A percentile compares a stretch with the other conserved stretches of the same genome.
These are phyloP conservation scores for Hericium rajendrae DNA, from an alignment of 768 basidiomycete genomes.

Conservation along the genomic window DNA sequence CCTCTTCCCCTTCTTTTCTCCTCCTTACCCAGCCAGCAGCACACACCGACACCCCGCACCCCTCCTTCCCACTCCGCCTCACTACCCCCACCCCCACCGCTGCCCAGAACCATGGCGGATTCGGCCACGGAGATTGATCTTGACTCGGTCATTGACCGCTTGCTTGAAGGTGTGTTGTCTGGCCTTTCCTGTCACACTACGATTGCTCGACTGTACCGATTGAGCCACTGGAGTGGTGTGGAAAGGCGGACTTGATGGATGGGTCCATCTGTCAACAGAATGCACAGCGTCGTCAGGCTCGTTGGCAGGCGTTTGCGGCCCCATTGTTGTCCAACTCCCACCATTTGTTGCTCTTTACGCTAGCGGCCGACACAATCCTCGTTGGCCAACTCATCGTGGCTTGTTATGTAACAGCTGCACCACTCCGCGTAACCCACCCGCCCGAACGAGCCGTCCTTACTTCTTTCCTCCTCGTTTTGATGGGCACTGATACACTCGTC, in stretches of 20 bases:
- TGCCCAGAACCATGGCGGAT: constrained; percentile 50
- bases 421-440: too few relatives aligned
- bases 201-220: too few relatives aligned
- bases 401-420: too few relatives aligned
- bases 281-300: too few relatives aligned
- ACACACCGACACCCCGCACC: not conserved
- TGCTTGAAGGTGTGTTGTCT: constrained; percentile 81
- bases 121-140: constrained; percentile 91
- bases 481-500: too few relatives aligned
- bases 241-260: not conserved
- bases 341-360: too few relatives aligned
- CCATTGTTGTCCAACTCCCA: too few relatives aligned
- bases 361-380: too few relatives aligned
- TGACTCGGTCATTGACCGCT: constrained; percentile 97
- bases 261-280: not conserved
- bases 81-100: not conserved
- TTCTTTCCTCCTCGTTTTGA: too few relatives aligned
- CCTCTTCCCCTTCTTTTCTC: constrained; percentile 4
- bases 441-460: too few relatives aligned
- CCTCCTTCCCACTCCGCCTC: not conserved
- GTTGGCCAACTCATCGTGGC: too few relatives aligned
- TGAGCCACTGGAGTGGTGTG: not conserved
- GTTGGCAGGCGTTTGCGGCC: too few relatives aligned
- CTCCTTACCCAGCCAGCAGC: not conserved
- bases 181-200: not conserved